Conservation (phyloP, 108 stramenopile species). For the Nannochloropsis gaditana region DNA sequence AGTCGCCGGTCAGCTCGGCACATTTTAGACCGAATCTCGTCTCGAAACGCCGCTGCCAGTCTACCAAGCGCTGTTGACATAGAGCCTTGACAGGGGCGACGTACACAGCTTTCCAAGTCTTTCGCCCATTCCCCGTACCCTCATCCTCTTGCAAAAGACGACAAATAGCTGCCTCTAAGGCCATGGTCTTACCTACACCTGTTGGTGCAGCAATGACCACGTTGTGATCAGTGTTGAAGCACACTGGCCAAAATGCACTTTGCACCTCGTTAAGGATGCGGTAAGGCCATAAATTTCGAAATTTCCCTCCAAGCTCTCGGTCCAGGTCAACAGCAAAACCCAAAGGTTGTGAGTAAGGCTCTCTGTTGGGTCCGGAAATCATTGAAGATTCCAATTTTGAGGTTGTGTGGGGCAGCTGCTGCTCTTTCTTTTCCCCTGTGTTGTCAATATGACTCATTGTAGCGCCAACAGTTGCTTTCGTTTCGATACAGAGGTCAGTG, state of each 20-base stretch:
- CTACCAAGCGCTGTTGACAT: conserved; percentile 77
- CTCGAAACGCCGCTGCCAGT: conserved; percentile 70
- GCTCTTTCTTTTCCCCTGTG: no score
- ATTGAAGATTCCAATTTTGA: no score
- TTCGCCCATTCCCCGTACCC: conserved; percentile 45
- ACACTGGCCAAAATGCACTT: conserved; percentile 38
- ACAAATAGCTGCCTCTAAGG: conserved; percentile 91
- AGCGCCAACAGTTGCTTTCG: no score
- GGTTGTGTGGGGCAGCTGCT: no score
- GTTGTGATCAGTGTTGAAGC: conserved; percentile 43
- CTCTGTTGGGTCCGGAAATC: no score
- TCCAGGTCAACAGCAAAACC: background rate
- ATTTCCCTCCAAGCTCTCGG: conserved; percentile 15
- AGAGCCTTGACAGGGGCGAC: conserved; percentile 88
- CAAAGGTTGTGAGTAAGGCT: background rate
- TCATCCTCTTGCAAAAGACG: conserved; percentile 55
- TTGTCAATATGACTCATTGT: no score
- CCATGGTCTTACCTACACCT: conserved; percentile 42
- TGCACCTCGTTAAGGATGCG: conserved; percentile 41
- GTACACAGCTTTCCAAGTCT: conserved; percentile 72
- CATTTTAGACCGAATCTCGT: conserved; percentile 51
- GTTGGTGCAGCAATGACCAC: conserved; percentile 29
- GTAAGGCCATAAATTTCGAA: conserved; percentile 39
- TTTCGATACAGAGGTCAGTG: no score
- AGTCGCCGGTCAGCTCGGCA: conserved; percentile 74